Base-by-base conservation (phyloP, 768 basidiomycete genomes). In the Scleroderma bovista region DNA sequence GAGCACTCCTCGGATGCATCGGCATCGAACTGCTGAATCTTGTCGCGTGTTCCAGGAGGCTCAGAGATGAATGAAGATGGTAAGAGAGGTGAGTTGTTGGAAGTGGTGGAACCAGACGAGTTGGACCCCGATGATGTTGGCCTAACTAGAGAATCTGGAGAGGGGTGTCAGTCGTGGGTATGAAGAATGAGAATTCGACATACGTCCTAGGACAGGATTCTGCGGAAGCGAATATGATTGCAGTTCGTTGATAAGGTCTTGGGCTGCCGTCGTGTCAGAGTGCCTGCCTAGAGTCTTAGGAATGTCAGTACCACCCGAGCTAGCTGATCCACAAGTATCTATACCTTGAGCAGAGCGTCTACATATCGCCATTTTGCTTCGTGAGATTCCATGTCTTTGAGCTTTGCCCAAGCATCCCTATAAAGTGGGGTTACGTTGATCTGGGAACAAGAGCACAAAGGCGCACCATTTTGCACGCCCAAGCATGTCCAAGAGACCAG, bases 351-450 rank as follows among this genome's bases (percentile, higher is more conserved):
- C 39, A 97, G 66, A 10, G 90, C 86, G 48, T 92, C 88, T 2
- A 95, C 91, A 69, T 97, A 97, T 16, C 85, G 66, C 78, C 84
- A 84, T 69, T 92, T 94, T 2, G 94, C 93, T 60, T 94, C 88
- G 47, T 77, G 77, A 20, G 78, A 63, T 54, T 85, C 81, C 36
- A 93, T 63, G 55, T 93, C 91, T 57, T 83, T 86, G 63, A 94
- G 91, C 64, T 93, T 95, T 42, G 87, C 85, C 94, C 94, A 97
- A 39, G 89, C 89, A 71, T 94, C 93, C 91, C 92, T 93, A 46
- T 22, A 32, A 19, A 36, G 26, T 20, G 23, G 34, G 41, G 56
- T 19, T 22, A 60, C 52, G 56, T 20, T 3, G 26, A 33, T 12
- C 17, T 40, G 37, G 24, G 46, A 46, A 61, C 44, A 13, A 47